A percentile compares a stretch with the other conserved stretches of the same genome.
phyloP scores from a whole-genome alignment of 495 filamentous ascomycete species.

The Aspergillus incahuasiensis region DNA sequence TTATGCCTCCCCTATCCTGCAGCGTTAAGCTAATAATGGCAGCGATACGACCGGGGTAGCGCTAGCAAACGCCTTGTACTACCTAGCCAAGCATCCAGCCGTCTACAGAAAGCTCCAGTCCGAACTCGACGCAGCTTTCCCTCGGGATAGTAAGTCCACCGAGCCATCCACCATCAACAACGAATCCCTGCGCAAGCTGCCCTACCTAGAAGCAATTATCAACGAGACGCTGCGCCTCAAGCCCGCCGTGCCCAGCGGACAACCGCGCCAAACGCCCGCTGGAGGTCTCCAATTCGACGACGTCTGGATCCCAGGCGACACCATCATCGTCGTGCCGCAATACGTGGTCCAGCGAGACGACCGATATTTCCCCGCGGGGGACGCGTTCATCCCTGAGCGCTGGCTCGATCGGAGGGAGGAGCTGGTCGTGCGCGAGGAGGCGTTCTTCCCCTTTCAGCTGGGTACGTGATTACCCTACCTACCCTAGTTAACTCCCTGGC shows the following conservation, averaged over 20 bases:
- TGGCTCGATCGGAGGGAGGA: slow-evolving; percentile 32
- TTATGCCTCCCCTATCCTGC: neutral
- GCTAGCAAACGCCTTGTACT: slow-evolving; percentile 34
- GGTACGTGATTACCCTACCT: too few species aligned
- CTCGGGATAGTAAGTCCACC: too few species aligned
- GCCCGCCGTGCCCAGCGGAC: slow-evolving; percentile 39
- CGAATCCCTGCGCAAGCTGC: slow-evolving; percentile 19
- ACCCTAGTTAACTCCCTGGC: too few species aligned
- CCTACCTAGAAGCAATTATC: slow-evolving; percentile 46
- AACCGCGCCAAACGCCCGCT: slow-evolving; percentile 27
- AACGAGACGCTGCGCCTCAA: slow-evolving; percentile 53
- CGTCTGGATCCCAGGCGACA: slow-evolving; percentile 24
- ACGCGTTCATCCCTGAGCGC: slow-evolving; percentile 53
- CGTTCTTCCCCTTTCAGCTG: slow-evolving; percentile 48
- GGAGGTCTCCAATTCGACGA: slow-evolving; percentile 25
- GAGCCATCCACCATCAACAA: neutral
- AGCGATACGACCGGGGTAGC: slow-evolving; percentile 31
- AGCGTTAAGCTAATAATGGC: neutral
- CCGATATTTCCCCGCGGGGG: slow-evolving; percentile 29
- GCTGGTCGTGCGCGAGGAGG: slow-evolving; percentile 28
- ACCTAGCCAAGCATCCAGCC: slow-evolving; percentile 29
- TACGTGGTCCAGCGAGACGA: slow-evolving; percentile 30
- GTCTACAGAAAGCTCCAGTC: slow-evolving; percentile 20
- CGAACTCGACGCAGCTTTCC: slow-evolving; percentile 17
- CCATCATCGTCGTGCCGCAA: slow-evolving; percentile 27